These are phyloP conservation scores for Lentinula sp. DNA, from an alignment of 768 basidiomycete genomes.

Conservation along the genomic window DNA sequence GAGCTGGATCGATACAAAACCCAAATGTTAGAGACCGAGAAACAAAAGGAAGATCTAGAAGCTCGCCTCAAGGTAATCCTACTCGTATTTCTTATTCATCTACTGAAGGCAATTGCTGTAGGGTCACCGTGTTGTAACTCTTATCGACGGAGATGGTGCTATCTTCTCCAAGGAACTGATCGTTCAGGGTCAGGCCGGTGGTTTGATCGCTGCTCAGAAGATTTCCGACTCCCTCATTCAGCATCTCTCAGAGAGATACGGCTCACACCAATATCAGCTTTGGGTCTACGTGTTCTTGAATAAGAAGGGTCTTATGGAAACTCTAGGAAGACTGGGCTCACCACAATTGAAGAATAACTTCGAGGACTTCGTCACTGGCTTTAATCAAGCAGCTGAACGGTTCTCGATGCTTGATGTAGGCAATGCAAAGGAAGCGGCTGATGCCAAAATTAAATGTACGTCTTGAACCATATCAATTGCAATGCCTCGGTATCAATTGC, in stretches of 20 bases:
- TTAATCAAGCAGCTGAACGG: constrained; percentile 63
- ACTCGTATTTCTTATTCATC: background rate
- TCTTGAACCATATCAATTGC: constrained; percentile 7
- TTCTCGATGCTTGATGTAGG: constrained; percentile 72
- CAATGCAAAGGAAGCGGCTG: constrained; percentile 65
- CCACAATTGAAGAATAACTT: constrained; percentile 30
- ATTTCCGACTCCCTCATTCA: constrained; percentile 18
- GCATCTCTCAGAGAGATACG: background rate
- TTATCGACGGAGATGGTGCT: constrained; percentile 63
- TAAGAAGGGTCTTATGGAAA: constrained; percentile 51
- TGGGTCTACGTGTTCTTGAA: constrained; percentile 62
- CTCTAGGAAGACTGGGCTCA: constrained; percentile 30
- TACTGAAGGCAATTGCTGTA: background rate
- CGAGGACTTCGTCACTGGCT: constrained; percentile 62
- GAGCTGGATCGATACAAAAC: constrained; percentile 20
- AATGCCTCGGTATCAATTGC: background rate
- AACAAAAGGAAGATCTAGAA: constrained; percentile 25
- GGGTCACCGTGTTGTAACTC: constrained; percentile 35
- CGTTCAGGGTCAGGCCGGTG: constrained; percentile 49
- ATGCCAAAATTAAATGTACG: constrained; percentile 70
- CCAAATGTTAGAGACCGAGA: constrained; percentile 14
- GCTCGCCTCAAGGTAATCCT: background rate
- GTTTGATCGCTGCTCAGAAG: constrained; percentile 46
- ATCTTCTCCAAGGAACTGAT: constrained; percentile 55
- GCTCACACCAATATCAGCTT: constrained; percentile 40